Percentiles rank a stretch among this genome's conserved stretches.
Evolutionary conservation across 768 basidiomycete genomes (phyloP).

Genomic region (Pisolithus albus): DNA sequence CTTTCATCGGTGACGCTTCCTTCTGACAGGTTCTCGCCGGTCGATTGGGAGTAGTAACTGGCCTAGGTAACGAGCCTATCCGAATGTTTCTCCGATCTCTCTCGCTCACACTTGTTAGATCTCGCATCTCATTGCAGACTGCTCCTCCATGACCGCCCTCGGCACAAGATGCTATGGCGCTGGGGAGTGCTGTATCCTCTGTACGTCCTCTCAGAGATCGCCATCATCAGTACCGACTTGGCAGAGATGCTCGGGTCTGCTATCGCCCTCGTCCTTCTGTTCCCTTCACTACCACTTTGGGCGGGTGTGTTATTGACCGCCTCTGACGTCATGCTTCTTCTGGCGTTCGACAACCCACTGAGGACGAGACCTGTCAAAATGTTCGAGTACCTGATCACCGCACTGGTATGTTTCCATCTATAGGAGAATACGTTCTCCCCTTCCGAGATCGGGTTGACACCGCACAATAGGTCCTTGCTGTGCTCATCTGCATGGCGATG

Average conservation of each 20-base stretch:
- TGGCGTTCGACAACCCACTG: slow-evolving; percentile 66
- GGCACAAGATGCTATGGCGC: slow-evolving; percentile 48
- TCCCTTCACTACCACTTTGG: slow-evolving; percentile 63
- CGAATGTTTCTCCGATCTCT: not conserved
- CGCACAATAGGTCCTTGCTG: slow-evolving; percentile 47
- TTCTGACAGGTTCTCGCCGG: slow-evolving; percentile 59
- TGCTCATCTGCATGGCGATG: slow-evolving; percentile 72
- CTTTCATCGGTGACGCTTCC: not conserved
- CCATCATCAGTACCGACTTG: slow-evolving; percentile 72
- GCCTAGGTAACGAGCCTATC: slow-evolving; percentile 47
- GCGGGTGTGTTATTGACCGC: slow-evolving; percentile 64
- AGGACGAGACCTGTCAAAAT: slow-evolving; percentile 56
- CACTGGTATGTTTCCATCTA: slow-evolving; percentile 39
- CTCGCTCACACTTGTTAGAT: slow-evolving; percentile 32
- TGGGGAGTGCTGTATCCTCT: slow-evolving; percentile 60
- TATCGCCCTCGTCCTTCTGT: slow-evolving; percentile 71
- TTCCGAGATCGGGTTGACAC: slow-evolving; percentile 2
- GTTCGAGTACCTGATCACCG: slow-evolving; percentile 62
- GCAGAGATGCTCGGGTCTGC: slow-evolving; percentile 80
- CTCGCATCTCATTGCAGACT: slow-evolving; percentile 60
- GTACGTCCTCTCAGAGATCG: slow-evolving; percentile 58
- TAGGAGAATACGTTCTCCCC: not conserved
- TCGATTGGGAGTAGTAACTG: slow-evolving; percentile 76
- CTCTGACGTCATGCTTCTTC: slow-evolving; percentile 61
- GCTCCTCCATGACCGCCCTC: slow-evolving; percentile 57